Percentiles rank a stretch among this genome's conserved stretches.
These are phyloP conservation scores for Ceratobasidium sp. DNA, from an alignment of 1,284 basidiomycete genomes.

Conservation along the genomic window DNA sequence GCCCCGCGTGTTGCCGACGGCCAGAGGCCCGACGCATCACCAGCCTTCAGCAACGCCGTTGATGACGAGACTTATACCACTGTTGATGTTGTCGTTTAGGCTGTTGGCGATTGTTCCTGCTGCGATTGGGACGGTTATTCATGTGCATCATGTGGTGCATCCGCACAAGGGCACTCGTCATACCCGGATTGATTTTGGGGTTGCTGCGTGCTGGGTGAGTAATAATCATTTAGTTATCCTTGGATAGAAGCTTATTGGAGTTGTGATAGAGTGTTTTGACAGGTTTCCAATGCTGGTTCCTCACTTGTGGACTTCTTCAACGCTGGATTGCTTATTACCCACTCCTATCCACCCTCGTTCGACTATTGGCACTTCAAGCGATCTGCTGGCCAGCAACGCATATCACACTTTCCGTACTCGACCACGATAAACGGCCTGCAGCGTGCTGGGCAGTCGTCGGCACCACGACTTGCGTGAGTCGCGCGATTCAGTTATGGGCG, in stretches of 20 bases:
- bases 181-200: slow-evolving; percentile 46
- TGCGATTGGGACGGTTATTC: slow-evolving; percentile 43
- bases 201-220: slow-evolving; percentile 50
- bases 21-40: slow-evolving; percentile 44
- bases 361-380: slow-evolving; percentile 84
- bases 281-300: slow-evolving; percentile 81
- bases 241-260: neutral
- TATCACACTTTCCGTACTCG: slow-evolving; percentile 76
- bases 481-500: slow-evolving; percentile 87
- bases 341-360: slow-evolving; percentile 82
- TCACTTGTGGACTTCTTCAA: slow-evolving; percentile 83
- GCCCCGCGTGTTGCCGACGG: slow-evolving; percentile 46
- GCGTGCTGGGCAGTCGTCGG: slow-evolving; percentile 85
- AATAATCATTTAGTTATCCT: neutral
- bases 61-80: slow-evolving; percentile 39
- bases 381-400: slow-evolving; percentile 91
- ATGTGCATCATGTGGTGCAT: slow-evolving; percentile 37
- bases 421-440: slow-evolving; percentile 73
- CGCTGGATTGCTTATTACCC: slow-evolving; percentile 88
- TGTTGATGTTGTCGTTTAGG: slow-evolving; percentile 38
- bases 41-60: slow-evolving; percentile 27
- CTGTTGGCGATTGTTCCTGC: slow-evolving; percentile 48
- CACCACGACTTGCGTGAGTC: slow-evolving; percentile 80
- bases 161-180: slow-evolving; percentile 35
- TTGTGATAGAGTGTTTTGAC: slow-evolving; percentile 75